These are phyloP conservation scores for Phytophthora syringae DNA, from an alignment of 352 stramenopile genomes.

Conservation along the genomic window DNA sequence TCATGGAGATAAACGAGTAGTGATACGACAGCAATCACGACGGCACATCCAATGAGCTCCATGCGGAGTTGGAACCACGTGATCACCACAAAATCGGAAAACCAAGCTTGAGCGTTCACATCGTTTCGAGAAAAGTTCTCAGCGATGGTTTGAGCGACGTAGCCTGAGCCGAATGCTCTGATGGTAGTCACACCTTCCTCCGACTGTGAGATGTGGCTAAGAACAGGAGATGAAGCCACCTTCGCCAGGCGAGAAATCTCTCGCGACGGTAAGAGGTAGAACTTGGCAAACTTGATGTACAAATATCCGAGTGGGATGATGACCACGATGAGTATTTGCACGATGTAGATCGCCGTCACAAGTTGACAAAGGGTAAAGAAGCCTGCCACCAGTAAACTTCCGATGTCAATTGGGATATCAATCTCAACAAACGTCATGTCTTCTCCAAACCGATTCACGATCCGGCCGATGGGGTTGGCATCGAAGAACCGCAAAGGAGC, in stretches of 20 bases:
- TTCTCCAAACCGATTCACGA: slow-evolving; percentile 90
- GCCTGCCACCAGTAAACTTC: slow-evolving; percentile 56
- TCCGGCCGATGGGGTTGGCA: slow-evolving; percentile 87
- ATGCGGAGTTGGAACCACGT: slow-evolving; percentile 55
- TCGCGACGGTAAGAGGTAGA: slow-evolving; percentile 48
- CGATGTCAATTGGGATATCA: slow-evolving; percentile 45
- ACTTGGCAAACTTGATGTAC: slow-evolving; percentile 62
- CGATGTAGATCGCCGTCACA: slow-evolving; percentile 73
- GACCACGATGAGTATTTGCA: slow-evolving; percentile 73
- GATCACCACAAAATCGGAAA: slow-evolving; percentile 33
- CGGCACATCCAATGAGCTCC: slow-evolving; percentile 49
- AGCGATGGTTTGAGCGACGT: slow-evolving; percentile 22
- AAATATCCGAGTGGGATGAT: slow-evolving; percentile 81
- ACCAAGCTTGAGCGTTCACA: slow-evolving; percentile 31
- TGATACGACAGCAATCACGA: slow-evolving; percentile 45
- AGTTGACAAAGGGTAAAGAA: slow-evolving; percentile 78
- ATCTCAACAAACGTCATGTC: slow-evolving; percentile 92
- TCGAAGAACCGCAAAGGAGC: slow-evolving; percentile 94
- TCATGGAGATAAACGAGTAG: slow-evolving; percentile 45
- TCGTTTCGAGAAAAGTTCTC: slow-evolving; percentile 44
- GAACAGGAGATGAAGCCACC: slow-evolving; percentile 44
- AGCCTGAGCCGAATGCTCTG: slow-evolving; percentile 42
- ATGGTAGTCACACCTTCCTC: slow-evolving; percentile 47
- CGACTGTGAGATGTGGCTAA: slow-evolving; percentile 38
- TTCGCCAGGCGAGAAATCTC: slow-evolving; percentile 49